phyloP scores from a whole-genome alignment of 306 rosid genomes.

The Myrica gale region DNA sequence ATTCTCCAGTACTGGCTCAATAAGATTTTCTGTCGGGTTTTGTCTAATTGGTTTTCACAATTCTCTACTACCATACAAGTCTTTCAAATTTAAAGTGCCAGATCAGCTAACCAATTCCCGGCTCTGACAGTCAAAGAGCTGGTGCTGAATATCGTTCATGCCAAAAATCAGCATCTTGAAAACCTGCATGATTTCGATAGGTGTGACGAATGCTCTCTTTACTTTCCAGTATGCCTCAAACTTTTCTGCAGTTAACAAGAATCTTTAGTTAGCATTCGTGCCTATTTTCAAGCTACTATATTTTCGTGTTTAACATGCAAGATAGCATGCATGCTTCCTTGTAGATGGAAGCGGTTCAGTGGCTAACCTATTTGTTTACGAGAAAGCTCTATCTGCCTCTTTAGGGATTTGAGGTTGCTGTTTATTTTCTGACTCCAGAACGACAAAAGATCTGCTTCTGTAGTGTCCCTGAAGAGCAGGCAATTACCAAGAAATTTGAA shows the following conservation, averaged over 20 bases:
- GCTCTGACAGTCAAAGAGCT: slow-evolving; percentile 42
- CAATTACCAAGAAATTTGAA: background rate
- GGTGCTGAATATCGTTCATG: slow-evolving; percentile 13
- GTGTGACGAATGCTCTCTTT: slow-evolving; percentile 14
- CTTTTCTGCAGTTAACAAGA: slow-evolving; percentile 19
- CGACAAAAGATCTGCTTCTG: slow-evolving; percentile 26
- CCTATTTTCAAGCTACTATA: too few species aligned
- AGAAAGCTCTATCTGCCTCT: slow-evolving; percentile 30
- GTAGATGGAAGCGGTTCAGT: background rate
- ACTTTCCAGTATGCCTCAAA: background rate
- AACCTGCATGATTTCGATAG: slow-evolving; percentile 35
- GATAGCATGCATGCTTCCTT: too few species aligned
- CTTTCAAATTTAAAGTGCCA: too few species aligned
- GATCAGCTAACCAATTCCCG: slow-evolving; percentile 25
- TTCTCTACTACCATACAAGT: too few species aligned
- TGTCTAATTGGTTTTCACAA: too few species aligned
- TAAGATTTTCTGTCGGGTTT: too few species aligned
- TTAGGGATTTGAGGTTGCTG: slow-evolving; percentile 41
- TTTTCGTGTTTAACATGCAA: background rate
- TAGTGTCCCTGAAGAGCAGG: slow-evolving; percentile 28
- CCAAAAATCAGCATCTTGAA: slow-evolving; percentile 23
- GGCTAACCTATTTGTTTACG: slow-evolving; percentile 33
- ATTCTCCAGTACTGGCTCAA: too few species aligned
- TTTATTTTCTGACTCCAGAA: slow-evolving; percentile 46
- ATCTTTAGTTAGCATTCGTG: background rate